phyloP scores from a whole-genome alignment of 352 stramenopile genomes.

The Phytopythium chamaehyphon region DNA sequence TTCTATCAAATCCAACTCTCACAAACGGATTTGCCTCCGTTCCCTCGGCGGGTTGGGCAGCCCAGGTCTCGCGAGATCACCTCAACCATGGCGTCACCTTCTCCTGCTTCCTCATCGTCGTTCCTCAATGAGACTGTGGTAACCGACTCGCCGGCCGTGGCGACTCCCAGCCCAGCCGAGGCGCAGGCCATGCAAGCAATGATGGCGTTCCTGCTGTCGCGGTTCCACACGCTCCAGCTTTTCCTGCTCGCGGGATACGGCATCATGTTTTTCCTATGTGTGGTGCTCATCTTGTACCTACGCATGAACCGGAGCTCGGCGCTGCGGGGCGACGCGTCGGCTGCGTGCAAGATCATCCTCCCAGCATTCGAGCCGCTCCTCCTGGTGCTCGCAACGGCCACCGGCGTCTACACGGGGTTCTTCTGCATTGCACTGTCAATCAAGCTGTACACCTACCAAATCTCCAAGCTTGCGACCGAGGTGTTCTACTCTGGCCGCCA shows the following conservation, averaged over 20 bases:
- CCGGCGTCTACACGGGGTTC: slow-evolving; percentile 44
- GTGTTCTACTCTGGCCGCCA: slow-evolving; percentile 58
- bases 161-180: slow-evolving; percentile 28
- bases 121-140: not conserved
- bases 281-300: slow-evolving; percentile 42
- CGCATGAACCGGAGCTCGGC: slow-evolving; percentile 40
- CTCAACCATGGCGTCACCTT: too few species aligned
- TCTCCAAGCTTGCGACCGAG: slow-evolving; percentile 47
- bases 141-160: not conserved
- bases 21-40: too few species aligned
- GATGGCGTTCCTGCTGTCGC: slow-evolving; percentile 26
- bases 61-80: not conserved
- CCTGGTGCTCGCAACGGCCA: slow-evolving; percentile 34
- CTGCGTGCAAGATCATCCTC: slow-evolving; percentile 58
- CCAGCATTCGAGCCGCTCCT: slow-evolving; percentile 56
- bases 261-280: slow-evolving; percentile 52
- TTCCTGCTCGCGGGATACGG: slow-evolving; percentile 50
- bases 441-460: slow-evolving; percentile 43
- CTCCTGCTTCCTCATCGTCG: too few species aligned
- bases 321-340: slow-evolving; percentile 33
- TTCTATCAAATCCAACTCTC: too few species aligned
- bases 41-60: not conserved
- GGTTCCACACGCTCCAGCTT: slow-evolving; percentile 49
- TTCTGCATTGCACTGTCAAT: slow-evolving; percentile 36
- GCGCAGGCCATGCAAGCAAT: slow-evolving; percentile 25